Evolutionary conservation across 441 rosid genomes (phyloP), one percentile per base, ranked within the genome.

Genomic region (Breynia disticha): DNA sequence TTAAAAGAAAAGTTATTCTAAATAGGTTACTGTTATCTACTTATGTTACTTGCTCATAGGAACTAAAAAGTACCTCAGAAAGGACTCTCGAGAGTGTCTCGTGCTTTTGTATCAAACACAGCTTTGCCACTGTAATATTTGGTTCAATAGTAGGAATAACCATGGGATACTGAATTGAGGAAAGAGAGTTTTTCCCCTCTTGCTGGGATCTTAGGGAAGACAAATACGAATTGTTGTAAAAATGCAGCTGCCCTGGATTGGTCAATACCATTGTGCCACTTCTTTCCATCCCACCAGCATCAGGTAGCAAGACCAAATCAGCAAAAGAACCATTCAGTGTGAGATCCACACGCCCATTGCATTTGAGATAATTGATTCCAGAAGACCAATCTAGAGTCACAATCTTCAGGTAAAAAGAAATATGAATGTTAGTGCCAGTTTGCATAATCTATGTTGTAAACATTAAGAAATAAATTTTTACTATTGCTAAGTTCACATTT

Each of bases 171-270:
- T 74, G 80, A 52, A 71, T 20, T 2, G 79, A 63, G 60, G 67
- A 50, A 46, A 79, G 66, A 24, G 66, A 61, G 55, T 62, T 69
- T 60, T 69, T 73, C 56, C 70, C 76, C 65, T 80, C 78, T 57
- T 67, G 64, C 57, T 71, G 73, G 22, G 84, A 72, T 51, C 70
- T 56, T 63, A 66, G 63, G 49, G 66, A 48, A 60, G 72, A 66
- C 66, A 80, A 65, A 68, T 60, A 65, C 57, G 64, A 62, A 64
- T 67, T 72, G 56, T 78, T 75, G 47, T 68, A 80, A 62, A 76
- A 68, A 66, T 76, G 74, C 64, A 83, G 74, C 63, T 78, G 79
- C 55, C 90, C 90, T 2, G 86, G 86, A 48, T 71, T 80, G 66
- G 90, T 76, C 79, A 83, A 69, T 49, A 83, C 66, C 48, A 83